Percentiles rank a stretch among this genome's conserved stretches.
phyloP scores from a whole-genome alignment of 805 yeast species.

The Candida schatavii region DNA sequence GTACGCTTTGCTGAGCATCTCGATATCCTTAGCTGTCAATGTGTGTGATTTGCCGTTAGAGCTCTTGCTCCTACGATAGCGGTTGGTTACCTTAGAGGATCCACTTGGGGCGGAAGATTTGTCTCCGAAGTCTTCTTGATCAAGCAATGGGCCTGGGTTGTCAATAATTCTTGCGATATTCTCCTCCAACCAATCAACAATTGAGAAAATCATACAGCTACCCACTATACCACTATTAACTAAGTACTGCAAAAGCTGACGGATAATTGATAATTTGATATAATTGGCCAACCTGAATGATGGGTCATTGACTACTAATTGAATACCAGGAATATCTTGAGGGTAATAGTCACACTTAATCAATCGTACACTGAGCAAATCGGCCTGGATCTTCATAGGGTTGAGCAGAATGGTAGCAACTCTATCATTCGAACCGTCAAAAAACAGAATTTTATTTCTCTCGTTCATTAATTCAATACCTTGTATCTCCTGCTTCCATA shows the following conservation, averaged over 20 bases:
- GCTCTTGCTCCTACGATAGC: neutral
- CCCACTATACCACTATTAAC: constrained; percentile 52
- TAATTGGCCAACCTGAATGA: constrained; percentile 64
- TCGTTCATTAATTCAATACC: constrained; percentile 61
- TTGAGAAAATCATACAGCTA: constrained; percentile 61
- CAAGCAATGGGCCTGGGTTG: constrained; percentile 69
- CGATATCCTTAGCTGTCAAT: constrained; percentile 6
- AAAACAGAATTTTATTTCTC: constrained; percentile 10
- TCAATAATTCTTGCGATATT: constrained; percentile 56
- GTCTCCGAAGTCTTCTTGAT: constrained; percentile 6
- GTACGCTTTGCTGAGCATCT: constrained; percentile 15
- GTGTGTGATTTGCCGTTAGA: neutral
- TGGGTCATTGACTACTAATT: constrained; percentile 37
- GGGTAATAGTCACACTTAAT: constrained; percentile 54
- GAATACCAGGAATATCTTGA: constrained; percentile 63
- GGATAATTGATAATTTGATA: constrained; percentile 57
- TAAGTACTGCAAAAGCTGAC: constrained; percentile 45
- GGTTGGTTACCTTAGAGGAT: neutral
- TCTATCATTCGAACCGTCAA: constrained; percentile 32
- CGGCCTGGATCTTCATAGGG: constrained; percentile 16
- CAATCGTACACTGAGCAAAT: constrained; percentile 21
- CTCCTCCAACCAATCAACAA: constrained; percentile 78
- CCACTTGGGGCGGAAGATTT: neutral
- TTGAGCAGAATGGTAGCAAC: constrained; percentile 15
- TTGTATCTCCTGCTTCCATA: constrained; percentile 77